phyloP scores from a whole-genome alignment of 2,329 filamentous ascomycete species.

The Dactylella cylindrospora region DNA sequence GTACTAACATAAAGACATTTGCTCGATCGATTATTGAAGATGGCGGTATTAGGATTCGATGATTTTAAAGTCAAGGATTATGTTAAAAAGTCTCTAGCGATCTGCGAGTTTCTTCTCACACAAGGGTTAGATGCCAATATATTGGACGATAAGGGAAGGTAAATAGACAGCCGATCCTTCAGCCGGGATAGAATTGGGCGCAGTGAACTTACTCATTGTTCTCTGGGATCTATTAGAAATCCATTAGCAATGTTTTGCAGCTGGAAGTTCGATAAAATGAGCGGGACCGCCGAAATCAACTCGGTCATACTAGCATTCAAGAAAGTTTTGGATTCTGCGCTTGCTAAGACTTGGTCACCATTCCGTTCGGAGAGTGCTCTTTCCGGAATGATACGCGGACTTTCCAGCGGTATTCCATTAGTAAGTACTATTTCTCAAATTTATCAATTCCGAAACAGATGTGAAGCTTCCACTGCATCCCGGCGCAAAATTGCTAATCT shows the following conservation, averaged over 20 bases:
- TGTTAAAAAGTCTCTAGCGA: not conserved
- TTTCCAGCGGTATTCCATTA: not conserved
- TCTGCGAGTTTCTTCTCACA: conserved; percentile 19
- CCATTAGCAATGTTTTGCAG: too few relatives aligned
- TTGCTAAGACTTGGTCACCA: conserved; percentile 9
- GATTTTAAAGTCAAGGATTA: not conserved
- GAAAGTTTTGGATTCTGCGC: conserved; percentile 6
- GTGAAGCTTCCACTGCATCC: too few relatives aligned
- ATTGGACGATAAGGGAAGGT: conserved; percentile 5
- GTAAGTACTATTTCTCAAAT: conserved; percentile 1
- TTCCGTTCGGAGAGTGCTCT: conserved; percentile 17
- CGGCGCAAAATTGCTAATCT: too few relatives aligned
- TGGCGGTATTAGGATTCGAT: too few relatives aligned
- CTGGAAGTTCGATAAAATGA: too few relatives aligned
- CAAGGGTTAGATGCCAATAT: conserved; percentile 25
- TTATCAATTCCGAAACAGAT: too few relatives aligned
- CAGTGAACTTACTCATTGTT: too few relatives aligned
- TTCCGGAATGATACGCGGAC: not conserved
- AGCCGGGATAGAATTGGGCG: too few relatives aligned
- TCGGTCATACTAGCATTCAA: conserved; percentile 7
- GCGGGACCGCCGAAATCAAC: too few relatives aligned
- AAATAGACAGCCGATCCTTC: too few relatives aligned
- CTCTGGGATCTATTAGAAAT: too few relatives aligned
- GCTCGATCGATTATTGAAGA: not conserved
- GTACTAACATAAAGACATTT: not conserved